Evolutionary conservation across 2,329 filamentous ascomycete genomes (phyloP).

Genomic region (Penicillium sp.): DNA sequence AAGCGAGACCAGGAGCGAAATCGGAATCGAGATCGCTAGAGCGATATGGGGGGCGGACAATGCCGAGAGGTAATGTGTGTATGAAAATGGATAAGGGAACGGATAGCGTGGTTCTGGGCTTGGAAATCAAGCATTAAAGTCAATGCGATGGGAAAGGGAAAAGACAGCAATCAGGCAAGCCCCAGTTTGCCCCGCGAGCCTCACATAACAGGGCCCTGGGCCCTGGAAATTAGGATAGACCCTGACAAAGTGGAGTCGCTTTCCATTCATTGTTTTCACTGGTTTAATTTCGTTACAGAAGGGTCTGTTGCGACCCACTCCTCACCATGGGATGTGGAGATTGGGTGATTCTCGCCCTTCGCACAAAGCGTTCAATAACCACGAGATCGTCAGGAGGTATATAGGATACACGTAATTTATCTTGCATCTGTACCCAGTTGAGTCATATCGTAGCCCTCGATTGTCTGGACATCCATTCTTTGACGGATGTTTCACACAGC

Average conservation of each 20-base stretch:
- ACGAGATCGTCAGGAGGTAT: not conserved
- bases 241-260: not conserved
- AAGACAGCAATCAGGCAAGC: not conserved
- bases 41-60: not conserved
- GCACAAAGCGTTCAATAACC: too few species aligned
- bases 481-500: too few species aligned
- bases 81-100: not conserved
- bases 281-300: not conserved
- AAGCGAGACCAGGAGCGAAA: not conserved
- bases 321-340: not conserved
- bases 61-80: not conserved
- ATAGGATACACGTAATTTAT: not conserved
- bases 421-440: too few species aligned
- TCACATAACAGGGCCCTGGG: not conserved
- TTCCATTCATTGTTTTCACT: not conserved
- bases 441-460: too few species aligned
- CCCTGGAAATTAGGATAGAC: conserved; percentile 3
- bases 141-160: not conserved
- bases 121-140: not conserved
- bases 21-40: not conserved
- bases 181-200: not conserved
- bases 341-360: not conserved
- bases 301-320: not conserved
- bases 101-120: not conserved
- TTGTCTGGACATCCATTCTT: too few species aligned